Evolutionary conservation across 495 filamentous ascomycete genomes (phyloP).

Genomic region (Echria macrotheca): DNA sequence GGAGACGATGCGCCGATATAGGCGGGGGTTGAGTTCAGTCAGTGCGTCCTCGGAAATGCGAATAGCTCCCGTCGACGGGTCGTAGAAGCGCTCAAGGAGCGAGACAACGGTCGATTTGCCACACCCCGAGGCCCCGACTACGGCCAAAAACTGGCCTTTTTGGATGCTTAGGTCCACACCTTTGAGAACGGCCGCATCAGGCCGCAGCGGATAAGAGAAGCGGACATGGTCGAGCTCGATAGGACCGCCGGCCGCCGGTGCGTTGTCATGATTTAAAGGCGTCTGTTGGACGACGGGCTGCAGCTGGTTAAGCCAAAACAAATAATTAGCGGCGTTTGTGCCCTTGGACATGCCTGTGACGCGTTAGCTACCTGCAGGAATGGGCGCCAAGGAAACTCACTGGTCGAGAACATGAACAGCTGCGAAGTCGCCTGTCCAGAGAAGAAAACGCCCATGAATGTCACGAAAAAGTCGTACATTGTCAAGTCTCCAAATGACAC

Average conservation of each 20-base stretch:
- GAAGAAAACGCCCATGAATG: slow-evolving; percentile 54
- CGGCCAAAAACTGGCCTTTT: slow-evolving; percentile 63
- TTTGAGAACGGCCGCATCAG: slow-evolving; percentile 46
- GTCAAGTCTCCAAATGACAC: slow-evolving; percentile 43
- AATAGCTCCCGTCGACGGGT: slow-evolving; percentile 48
- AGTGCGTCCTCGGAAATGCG: slow-evolving; percentile 41
- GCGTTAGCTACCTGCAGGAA: background rate
- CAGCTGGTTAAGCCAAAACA: slow-evolving; percentile 36
- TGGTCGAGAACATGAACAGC: slow-evolving; percentile 45
- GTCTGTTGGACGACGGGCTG: slow-evolving; percentile 33
- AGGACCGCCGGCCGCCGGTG: slow-evolving; percentile 28
- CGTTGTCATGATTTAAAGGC: slow-evolving; percentile 30
- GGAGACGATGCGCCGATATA: slow-evolving; percentile 38
- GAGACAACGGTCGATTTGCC: slow-evolving; percentile 36
- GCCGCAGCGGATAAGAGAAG: slow-evolving; percentile 55
- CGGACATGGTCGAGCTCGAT: slow-evolving; percentile 47
- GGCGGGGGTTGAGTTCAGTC: slow-evolving; percentile 22
- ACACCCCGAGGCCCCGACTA: slow-evolving; percentile 44
- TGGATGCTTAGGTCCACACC: slow-evolving; percentile 52
- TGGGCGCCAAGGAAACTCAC: slow-evolving; percentile 12
- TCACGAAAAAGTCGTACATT: slow-evolving; percentile 49
- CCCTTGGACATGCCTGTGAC: slow-evolving; percentile 39
- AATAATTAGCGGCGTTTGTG: slow-evolving; percentile 40
- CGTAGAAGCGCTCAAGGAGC: slow-evolving; percentile 58
- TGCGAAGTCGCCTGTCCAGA: slow-evolving; percentile 50